Base-by-base conservation (phyloP, 345 rosid species). In the Populus pruinosa region DNA sequence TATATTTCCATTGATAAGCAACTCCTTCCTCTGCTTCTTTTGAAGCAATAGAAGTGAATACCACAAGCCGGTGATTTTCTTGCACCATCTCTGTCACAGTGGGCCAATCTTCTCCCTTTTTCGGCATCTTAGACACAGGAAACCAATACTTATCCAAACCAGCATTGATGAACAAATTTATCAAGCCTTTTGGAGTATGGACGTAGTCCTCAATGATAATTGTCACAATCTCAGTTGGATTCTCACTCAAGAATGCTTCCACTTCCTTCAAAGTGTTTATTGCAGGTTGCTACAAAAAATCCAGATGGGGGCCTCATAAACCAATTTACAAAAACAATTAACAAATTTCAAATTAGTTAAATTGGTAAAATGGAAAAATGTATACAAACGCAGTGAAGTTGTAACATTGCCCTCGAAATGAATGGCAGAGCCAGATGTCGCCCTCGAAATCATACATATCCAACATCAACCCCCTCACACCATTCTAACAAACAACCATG, bases 371-470 rank as follows among this genome's bases (percentile, higher is more conserved):
- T 36, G 70, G 74, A 66, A 75, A 68, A 44, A 65, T 35, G 16
- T n/a, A 41, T 92, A 96, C 99, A 81, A 96, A 96, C 69, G 99
- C 99, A 0, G 99, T 93, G 94, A 95, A 91, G 88, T 93, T 93
- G 90, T 85, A 95, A 76, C 99, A 93, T 87, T 93, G 94, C 36
- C 99, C 98, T 44, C 79, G 86, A 85, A 93, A 92, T 0, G 99
- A 95, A 87, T 95, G 99, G 80, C 99, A 93, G 44, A 95, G 99
- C 99, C 99, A 95, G 63, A 95, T 89, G 81, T 95, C 98, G 9
- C 82, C 85, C 69, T 89, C 79, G 63, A 90, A 93, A 83, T 96
- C 97, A 72, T 96, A 96, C 99, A 96, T 92, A 83, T 96, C 99
- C 85, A 96, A 77, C 99, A 93, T 96, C 83, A 96, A 83, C 71